These are phyloP conservation scores for Plasmodium gaboni DNA, from an alignment of 169 alveolate species.

Conservation along the genomic window DNA sequence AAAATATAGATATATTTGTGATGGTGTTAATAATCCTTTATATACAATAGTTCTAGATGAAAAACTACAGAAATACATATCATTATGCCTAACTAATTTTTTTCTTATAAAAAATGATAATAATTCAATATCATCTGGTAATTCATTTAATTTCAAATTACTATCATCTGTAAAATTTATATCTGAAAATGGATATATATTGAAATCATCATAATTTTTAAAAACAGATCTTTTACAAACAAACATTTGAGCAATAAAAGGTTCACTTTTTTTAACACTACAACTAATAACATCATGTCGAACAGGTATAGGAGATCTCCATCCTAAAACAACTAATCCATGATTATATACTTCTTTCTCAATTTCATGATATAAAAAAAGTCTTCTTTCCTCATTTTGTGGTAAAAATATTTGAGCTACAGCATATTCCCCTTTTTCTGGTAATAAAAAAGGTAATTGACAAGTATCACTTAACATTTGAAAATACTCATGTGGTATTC, in stretches of 20 bases:
- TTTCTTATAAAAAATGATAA: conserved; percentile 66
- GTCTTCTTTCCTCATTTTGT: conserved; percentile 76
- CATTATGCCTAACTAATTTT: conserved; percentile 69
- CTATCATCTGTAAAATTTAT: conserved; percentile 66
- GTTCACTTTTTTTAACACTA: conserved; percentile 80
- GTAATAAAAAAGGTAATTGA: conserved; percentile 75
- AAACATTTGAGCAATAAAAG: conserved; percentile 82
- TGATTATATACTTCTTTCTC: conserved; percentile 41
- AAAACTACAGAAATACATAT: conserved; percentile 74
- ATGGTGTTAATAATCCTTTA: conserved; percentile 75
- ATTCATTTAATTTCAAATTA: conserved; percentile 26
- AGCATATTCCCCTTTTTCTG: conserved; percentile 79
- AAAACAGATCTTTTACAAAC: conserved; percentile 76
- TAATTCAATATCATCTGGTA: conserved; percentile 72
- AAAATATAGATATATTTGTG: conserved; percentile 69
- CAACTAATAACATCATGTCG: conserved; percentile 79
- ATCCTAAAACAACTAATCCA: conserved; percentile 80
- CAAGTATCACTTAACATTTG: conserved; percentile 78
- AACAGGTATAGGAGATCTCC: conserved; percentile 84
- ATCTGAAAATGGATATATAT: conserved; percentile 57
- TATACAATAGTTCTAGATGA: conserved; percentile 78
- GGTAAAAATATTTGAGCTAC: conserved; percentile 79
- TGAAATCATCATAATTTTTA: conserved; percentile 74
- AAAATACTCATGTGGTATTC: conserved; percentile 72
- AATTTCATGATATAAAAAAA: conserved; percentile 50